Evolutionary conservation across 2,329 filamentous ascomycete genomes (phyloP), one percentile per base, ranked within the genome.

Genomic region (Colletotrichum sp.): DNA sequence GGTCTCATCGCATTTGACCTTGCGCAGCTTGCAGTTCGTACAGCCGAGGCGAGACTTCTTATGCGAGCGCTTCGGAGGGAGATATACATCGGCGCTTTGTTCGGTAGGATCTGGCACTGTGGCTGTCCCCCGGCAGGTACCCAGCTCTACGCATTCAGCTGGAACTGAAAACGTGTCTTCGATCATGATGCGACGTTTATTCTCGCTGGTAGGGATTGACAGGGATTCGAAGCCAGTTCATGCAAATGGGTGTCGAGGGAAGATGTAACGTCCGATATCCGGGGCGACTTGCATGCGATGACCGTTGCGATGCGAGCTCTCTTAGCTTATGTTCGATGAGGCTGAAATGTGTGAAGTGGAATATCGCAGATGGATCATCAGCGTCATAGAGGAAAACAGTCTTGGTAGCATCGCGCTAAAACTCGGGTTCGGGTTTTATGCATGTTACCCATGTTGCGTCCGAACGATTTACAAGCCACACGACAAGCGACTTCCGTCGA

Each of bases 1-100:
- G 28, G 74, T 63, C 70, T 82, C 79, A 60, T 81, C 79, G 72
- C 81, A 82, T 77, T 82, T 82, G 57, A 82, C 79, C 30, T 80
- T 78, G 16, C 81, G 79, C 30, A 75, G 62, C 69, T 81, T 80
- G 75, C 72, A 77, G 10, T 57, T 75, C 4, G 57, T 52, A 64
- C 75, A 77, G 15, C 72, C 72, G 52, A 60, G 28, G 18, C 66
- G 66, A 9, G 66, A 69, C 52, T 69, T 69, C 34, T 59, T 57
- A 24, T 57, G 66, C 39, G 32, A 34, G 30, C 60, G 60, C 30
- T 63, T 63, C 10, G 60, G 44, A 52, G n/a, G 44, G 1, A 52
- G 44, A 21, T 52, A 2, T 1, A 21, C 2, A 13, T 52, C 44
- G 44, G n/a, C 44, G 1, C 18, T 52, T 13, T 52, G 44, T 52